These are phyloP conservation scores for Rubia yunnanensis DNA, from an alignment of 257 asterid species.

Conservation along the genomic window DNA sequence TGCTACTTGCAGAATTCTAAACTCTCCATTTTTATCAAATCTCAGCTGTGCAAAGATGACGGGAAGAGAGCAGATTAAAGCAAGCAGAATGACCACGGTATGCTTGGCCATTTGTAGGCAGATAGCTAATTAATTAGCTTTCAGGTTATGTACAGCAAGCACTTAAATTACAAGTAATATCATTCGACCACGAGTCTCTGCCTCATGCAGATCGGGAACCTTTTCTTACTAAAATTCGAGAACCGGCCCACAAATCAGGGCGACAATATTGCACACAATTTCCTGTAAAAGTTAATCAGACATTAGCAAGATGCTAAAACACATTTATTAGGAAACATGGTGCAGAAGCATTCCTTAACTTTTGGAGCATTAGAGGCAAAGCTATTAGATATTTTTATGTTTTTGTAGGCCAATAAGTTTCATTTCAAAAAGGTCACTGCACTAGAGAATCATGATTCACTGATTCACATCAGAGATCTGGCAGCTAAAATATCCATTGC, in stretches of 20 bases:
- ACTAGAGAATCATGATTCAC: neutral
- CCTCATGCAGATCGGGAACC: neutral
- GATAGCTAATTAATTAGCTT: neutral
- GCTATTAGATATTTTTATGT: neutral
- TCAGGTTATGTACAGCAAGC: neutral
- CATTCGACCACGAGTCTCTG: neutral
- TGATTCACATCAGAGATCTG: neutral
- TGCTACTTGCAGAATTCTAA: conserved; percentile 83
- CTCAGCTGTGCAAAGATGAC: conserved; percentile 27
- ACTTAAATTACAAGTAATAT: neutral
- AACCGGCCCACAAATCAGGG: neutral
- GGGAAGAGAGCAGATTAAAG: neutral
- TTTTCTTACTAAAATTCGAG: neutral
- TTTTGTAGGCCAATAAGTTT: neutral
- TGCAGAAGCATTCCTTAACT: neutral
- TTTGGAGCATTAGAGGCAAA: neutral
- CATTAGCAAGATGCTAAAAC: conserved; percentile 1
- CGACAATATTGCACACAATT: neutral
- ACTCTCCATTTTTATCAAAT: conserved; percentile 60
- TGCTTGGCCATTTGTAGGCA: neutral
- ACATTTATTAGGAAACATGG: neutral
- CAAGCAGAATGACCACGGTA: neutral
- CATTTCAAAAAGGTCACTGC: neutral
- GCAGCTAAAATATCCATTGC: neutral
- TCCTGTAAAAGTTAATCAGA: neutral